phyloP scores from a whole-genome alignment of 768 basidiomycete species.

The Boletus rubroflammeus region DNA sequence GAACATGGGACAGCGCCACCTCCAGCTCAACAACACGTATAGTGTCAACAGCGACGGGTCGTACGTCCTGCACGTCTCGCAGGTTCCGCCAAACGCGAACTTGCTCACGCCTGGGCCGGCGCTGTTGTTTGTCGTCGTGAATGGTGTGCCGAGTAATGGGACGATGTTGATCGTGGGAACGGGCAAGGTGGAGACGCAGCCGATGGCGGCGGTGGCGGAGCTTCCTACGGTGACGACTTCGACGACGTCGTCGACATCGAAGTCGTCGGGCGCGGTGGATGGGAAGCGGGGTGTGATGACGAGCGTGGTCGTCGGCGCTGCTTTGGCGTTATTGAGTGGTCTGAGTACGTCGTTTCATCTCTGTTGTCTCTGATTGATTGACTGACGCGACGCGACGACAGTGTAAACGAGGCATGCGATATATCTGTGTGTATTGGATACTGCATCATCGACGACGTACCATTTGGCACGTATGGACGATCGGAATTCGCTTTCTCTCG shows the following conservation, averaged over 20 bases:
- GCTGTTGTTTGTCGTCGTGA: conserved; percentile 75
- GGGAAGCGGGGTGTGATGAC: neutral
- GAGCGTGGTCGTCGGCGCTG: neutral
- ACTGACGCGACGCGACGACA: neutral
- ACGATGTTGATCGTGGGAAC: conserved; percentile 74
- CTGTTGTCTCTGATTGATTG: neutral
- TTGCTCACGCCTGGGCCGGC: conserved; percentile 88
- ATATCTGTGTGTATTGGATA: neutral
- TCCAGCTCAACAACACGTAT: conserved; percentile 85
- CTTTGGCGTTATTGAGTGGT: neutral
- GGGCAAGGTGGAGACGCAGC: conserved; percentile 73
- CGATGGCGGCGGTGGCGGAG: conserved; percentile 38
- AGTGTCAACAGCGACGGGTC: conserved; percentile 75
- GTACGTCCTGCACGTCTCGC: conserved; percentile 74
- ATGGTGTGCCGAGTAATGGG: conserved; percentile 82
- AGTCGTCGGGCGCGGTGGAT: neutral
- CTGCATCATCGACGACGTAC: neutral
- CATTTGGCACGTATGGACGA: neutral
- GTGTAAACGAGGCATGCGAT: neutral
- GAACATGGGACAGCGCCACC: conserved; percentile 82
- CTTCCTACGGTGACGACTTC: conserved; percentile 38
- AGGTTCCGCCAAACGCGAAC: conserved; percentile 80
- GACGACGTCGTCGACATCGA: neutral
- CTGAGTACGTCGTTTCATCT: neutral
- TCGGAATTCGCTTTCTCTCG: neutral